Base-by-base conservation (phyloP, 129 eudicot genomes). In the Helianthus annuus region DNA sequence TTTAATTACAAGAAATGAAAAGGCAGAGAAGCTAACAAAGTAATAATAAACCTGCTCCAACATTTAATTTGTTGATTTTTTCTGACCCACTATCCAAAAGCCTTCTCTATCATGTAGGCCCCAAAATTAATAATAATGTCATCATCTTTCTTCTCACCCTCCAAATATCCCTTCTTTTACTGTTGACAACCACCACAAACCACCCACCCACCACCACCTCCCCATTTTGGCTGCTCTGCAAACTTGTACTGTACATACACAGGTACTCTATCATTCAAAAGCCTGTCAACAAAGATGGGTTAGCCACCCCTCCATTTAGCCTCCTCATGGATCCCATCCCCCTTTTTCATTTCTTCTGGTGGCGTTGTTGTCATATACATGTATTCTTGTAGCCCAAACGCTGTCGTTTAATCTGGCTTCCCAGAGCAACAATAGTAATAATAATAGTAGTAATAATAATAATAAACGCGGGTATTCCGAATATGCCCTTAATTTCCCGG, bases 401-500 rank as follows among this genome's bases (percentile, higher is more conserved):
- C 45, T 40, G 58, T n/a, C 16, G 6, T n/a, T 52, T 14, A 87
- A 86, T 81, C 89, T 40, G 8, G 8, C 45, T 8, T 8, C 45
- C 8, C 7, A 4, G 7, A 40, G 1, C 8, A 40, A 40, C 8
- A 5, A 40, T 40, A 40, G 10, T 57, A 10, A 24, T 10, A 65
- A 40, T 67, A 12, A 48, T 48, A 27, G 48, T 27, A 1, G 3
- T 44, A 62, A 69, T 17, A 59, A 16, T 32, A 68, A 65, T 42
- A 69, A 59, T 27, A 86, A 80, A 32, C 83, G 88, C 49, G 74
- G 86, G 6, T 78, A 62, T 24, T 63, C 87, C 32, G 83, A 85
- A 85, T 78, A 88, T 83, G 88, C 87, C 48, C 79, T 12, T 44
- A 75, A 64, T 46, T 76, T 82, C 78, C 79, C 78, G 48, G 80